These are phyloP conservation scores for Acanthamoeba sp. DNA, from an alignment of 208 protist species.

Conservation along the genomic window DNA sequence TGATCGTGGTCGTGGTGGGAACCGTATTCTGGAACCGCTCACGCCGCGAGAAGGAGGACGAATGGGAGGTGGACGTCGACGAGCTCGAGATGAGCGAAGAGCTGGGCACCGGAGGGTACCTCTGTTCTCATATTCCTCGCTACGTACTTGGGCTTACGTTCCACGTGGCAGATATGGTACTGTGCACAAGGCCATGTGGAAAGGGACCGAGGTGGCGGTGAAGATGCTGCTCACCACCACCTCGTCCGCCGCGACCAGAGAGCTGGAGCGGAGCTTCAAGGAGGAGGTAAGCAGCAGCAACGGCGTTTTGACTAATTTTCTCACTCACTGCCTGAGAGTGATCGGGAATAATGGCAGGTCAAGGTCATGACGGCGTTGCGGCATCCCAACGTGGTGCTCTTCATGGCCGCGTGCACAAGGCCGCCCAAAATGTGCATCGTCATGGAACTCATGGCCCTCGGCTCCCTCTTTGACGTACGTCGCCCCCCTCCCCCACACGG, in stretches of 20 bases:
- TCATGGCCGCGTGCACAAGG: conserved; percentile 65
- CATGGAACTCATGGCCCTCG: conserved; percentile 35
- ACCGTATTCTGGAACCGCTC: not conserved
- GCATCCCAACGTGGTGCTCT: conserved; percentile 85
- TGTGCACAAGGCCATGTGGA: conserved; percentile 57
- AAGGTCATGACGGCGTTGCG: conserved; percentile 78
- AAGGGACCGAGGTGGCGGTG: conserved; percentile 65
- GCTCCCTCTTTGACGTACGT: conserved; percentile 28
- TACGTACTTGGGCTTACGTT: too few relatives aligned
- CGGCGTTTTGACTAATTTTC: not conserved
- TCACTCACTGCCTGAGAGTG: not conserved
- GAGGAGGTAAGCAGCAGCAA: conserved; percentile 47
- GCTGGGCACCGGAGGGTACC: conserved; percentile 7
- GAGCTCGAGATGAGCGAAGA: conserved; percentile 39
- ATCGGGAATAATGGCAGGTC: conserved; percentile 68
- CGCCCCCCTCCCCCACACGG: not conserved
- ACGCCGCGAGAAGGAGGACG: not conserved
- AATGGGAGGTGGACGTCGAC: conserved; percentile 21
- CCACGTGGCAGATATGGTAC: not conserved
- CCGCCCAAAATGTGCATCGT: conserved; percentile 45
- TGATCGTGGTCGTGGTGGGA: not conserved
- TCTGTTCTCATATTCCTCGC: too few relatives aligned
- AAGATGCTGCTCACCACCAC: conserved; percentile 55
- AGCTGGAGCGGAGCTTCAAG: conserved; percentile 80
- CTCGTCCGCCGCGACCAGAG: conserved; percentile 5